Evolutionary conservation across 2,329 filamentous ascomycete species (phyloP), one percentile per base, ranked within the genome.

Genomic region (Ophidiomyces ophidiicola): DNA sequence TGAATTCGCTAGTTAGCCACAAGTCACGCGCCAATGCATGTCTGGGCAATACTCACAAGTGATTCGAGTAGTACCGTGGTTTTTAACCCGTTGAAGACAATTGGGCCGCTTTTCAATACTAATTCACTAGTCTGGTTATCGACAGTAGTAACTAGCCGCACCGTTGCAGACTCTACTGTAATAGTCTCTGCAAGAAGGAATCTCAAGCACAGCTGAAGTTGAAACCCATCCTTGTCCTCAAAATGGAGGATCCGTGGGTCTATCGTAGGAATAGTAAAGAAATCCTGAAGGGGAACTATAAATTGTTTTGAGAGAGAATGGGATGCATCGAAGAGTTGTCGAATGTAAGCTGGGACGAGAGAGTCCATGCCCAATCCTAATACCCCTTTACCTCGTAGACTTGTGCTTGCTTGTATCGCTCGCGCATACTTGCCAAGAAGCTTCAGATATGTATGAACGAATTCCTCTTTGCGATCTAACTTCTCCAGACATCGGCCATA

Each of bases 401-500:
- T 58, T 33, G 59, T 50, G 19, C 51, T 49, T 7, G 58, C 54
- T 40, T 60, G 55, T 10, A 49, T 52, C 44, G 56, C 48, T 32
- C 49, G 44, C 17, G 59, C 58, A 45, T 59, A 61, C 41, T 58
- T 59, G 8, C 58, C 52, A 28, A 63, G 62, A 1, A 94, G 64
- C 50, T 81, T 80, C 10, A 94, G 66, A 6, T 84, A 70, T 6
- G 82, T 78, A 17, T 75, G 74, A 11, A 87, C 76, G 51, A 86
- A 92, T 45, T 93, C 84, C 37, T 88, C 81, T 44, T 77, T 76
- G 10, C 77, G 75, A 34, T 80, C 69, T 19, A 94, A 70, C 49
- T 83, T 72, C 47, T 82, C 80, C 19, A 98, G 69, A 56, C 87
- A 96, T 34, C 74, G 72, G 0, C 82, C 75, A 55, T 94, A 90